Percentiles rank a stretch among this genome's conserved stretches.
Evolutionary conservation across 2,329 filamentous ascomycete genomes (phyloP).

Genomic region (Coniochaeta prunicola): DNA sequence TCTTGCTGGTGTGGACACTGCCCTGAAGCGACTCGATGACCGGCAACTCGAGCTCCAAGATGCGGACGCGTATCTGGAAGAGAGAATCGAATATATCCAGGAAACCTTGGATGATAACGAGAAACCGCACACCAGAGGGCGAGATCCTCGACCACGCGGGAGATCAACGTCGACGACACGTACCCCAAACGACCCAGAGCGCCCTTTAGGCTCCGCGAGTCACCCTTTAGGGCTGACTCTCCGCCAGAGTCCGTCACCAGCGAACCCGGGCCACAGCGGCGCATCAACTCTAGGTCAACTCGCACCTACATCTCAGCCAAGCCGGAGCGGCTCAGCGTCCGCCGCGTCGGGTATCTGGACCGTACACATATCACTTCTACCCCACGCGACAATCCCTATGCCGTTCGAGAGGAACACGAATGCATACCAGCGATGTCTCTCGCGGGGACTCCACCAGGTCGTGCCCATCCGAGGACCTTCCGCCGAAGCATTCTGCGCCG

Average conservation of each 20-base stretch:
- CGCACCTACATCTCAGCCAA: not conserved
- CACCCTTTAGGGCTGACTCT: conserved; percentile 12
- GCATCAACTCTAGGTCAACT: not conserved
- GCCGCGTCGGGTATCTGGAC: conserved; percentile 40
- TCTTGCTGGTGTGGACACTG: conserved; percentile 29
- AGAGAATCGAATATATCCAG: conserved; percentile 40
- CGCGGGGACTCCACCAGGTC: conserved; percentile 51
- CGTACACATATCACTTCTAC: conserved; percentile 52
- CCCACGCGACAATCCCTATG: conserved; percentile 44
- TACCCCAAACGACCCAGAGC: conserved; percentile 15
- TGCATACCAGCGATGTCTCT: conserved; percentile 54
- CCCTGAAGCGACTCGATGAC: conserved; percentile 37
- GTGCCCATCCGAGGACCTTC: conserved; percentile 44
- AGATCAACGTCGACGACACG: conserved; percentile 13
- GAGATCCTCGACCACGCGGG: conserved; percentile 9
- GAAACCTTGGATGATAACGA: conserved; percentile 19
- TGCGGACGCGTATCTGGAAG: conserved; percentile 44
- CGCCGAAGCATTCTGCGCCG: conserved; percentile 38
- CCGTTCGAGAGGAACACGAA: conserved; percentile 56
- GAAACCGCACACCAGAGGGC: conserved; percentile 12
- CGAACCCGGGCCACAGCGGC: conserved; percentile 4
- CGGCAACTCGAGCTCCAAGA: conserved; percentile 43
- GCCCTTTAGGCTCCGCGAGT: conserved; percentile 16
- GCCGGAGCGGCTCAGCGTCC: conserved; percentile 10
- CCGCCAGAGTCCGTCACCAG: conserved; percentile 12